phyloP scores from a whole-genome alignment of 1,284 basidiomycete genomes.

The Sanghuangporus baumii region DNA sequence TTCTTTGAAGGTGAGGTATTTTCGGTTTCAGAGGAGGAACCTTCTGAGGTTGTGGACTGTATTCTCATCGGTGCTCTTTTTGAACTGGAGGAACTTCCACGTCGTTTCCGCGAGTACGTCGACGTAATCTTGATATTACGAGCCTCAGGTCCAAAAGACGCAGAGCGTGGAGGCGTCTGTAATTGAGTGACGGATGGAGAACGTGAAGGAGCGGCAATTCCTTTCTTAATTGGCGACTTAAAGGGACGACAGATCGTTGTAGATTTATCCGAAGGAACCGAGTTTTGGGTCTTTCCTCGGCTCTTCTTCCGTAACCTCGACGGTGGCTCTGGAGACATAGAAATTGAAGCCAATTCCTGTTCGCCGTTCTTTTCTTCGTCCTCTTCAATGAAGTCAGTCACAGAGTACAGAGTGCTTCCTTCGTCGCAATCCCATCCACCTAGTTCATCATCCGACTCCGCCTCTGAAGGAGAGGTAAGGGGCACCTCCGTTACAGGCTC shows the following conservation, averaged over 20 bases:
- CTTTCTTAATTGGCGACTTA: neutral
- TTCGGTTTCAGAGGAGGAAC: neutral
- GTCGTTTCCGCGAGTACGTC: conserved; percentile 14
- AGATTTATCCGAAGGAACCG: neutral
- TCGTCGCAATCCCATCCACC: conserved; percentile 37
- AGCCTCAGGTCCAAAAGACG: conserved; percentile 22
- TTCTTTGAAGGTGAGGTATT: neutral
- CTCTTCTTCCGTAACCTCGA: neutral
- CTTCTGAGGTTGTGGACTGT: conserved; percentile 1
- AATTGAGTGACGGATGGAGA: conserved; percentile 18
- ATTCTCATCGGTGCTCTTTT: conserved; percentile 3
- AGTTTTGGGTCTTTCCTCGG: neutral
- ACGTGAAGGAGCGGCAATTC: neutral
- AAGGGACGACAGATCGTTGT: neutral
- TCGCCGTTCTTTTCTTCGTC: conserved; percentile 18
- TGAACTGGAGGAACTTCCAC: neutral
- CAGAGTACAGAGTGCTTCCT: conserved; percentile 27
- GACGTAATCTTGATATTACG: conserved; percentile 8
- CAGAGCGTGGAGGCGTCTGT: conserved; percentile 25
- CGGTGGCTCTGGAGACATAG: neutral
- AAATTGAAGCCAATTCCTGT: conserved; percentile 15
- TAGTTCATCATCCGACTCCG: conserved; percentile 38
- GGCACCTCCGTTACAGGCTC: conserved; percentile 19
- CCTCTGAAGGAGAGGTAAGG: conserved; percentile 5
- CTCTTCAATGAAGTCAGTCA: conserved; percentile 12